A percentile compares a stretch with the other conserved stretches of the same genome.
These are phyloP conservation scores for Zelonia costaricensis DNA, from an alignment of 208 protist species.

Conservation along the genomic window DNA sequence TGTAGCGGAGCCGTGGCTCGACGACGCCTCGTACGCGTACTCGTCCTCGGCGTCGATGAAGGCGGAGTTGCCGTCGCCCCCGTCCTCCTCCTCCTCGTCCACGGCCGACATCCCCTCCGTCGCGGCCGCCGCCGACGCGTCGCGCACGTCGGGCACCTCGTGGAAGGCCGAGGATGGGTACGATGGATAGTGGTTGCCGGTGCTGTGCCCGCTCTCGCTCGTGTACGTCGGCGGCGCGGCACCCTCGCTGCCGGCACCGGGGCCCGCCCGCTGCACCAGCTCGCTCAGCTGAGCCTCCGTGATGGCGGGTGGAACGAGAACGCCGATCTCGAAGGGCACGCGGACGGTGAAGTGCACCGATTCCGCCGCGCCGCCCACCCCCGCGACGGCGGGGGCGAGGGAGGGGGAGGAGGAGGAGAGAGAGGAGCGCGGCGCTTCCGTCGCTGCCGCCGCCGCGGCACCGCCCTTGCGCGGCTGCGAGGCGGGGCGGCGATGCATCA, in stretches of 20 bases:
- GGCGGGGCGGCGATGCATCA: not conserved
- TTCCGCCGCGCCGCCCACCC: conserved; percentile 2
- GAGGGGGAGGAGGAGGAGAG: no score
- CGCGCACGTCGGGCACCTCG: conserved; percentile 18
- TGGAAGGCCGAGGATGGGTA: conserved; percentile 29
- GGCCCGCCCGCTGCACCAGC: not conserved
- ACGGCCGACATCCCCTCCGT: conserved; percentile 7
- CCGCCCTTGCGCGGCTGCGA: not conserved
- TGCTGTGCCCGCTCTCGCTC: conserved; percentile 2
- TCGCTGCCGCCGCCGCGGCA: not conserved
- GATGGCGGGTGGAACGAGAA: conserved; percentile 6
- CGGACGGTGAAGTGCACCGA: conserved; percentile 22
- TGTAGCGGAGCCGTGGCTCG: not conserved
- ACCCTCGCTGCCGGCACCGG: not conserved
- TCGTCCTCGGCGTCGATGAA: conserved; percentile 15
- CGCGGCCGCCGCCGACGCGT: conserved; percentile 2
- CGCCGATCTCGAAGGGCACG: conserved; percentile 28
- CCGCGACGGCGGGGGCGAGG: no score
- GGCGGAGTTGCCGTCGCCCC: conserved; percentile 3
- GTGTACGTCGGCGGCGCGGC: not conserved
- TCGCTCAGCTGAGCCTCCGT: not conserved
- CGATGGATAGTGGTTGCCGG: conserved; percentile 11
- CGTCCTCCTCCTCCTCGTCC: conserved; percentile 12
- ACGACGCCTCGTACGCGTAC: conserved; percentile 4
- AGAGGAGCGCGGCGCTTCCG: conserved; percentile 1